Evolutionary conservation across 306 rosid genomes (phyloP), one percentile per base, ranked within the genome.

Genomic region (Gastrolobium villosum): DNA sequence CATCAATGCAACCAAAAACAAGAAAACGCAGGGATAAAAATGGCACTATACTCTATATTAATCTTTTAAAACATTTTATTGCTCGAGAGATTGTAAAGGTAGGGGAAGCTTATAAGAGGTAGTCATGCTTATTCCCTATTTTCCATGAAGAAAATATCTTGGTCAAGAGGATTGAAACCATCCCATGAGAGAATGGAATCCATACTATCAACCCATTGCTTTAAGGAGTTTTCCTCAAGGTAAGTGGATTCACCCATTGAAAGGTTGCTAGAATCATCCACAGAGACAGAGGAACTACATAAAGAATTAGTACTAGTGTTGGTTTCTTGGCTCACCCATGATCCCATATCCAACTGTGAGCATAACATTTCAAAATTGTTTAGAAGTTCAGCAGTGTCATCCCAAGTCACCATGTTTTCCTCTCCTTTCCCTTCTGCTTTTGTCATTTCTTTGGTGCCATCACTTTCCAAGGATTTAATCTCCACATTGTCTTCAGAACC

Each of bases 121-220:
- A 64, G 50, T 40, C 4, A 75, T 7, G 70, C 11, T 82, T 56
- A 76, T 37, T 60, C 57, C 75, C 56, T 80, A 39, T 86, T 79
- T 74, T 64, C 77, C 81, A 76, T 80, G 76, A 70, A 84, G 79
- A 76, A 79, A 79, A 83, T 72, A 57, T 85, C 91, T 76, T 82
- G 86, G 20, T 88, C 86, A 31, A 86, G 86, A 76, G 77, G 75
- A 79, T 80, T 78, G 88, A 88, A 86, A 10, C 28, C 79, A 67
- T 92, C 91, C 96, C 91, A 90, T 34, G 89, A 70, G 65, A 88
- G 83, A 56, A 87, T 65, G 28, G 96, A 87, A 70, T 88, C 86
- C 67, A 89, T 79, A 69, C 55, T 65, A 59, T 83, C 88, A 72
- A 84, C 76, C 94, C 97, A 91, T 49, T 83, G 72, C 7, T 77